These are phyloP conservation scores for Amanita brunnescens DNA, from an alignment of 768 basidiomycete species.

Conservation along the genomic window DNA sequence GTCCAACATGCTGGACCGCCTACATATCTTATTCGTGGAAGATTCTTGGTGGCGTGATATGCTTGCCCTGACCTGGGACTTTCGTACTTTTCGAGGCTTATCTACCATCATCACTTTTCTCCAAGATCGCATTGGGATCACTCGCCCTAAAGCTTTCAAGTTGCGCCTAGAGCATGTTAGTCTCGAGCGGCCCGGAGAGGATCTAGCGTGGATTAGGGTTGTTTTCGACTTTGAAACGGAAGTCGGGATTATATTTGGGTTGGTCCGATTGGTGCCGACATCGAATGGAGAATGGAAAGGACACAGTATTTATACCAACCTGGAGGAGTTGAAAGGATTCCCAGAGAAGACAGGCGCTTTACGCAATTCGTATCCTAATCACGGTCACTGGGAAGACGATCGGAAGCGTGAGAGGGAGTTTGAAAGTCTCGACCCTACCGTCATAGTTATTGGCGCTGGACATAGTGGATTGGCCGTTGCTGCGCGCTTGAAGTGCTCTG, in stretches of 20 bases:
- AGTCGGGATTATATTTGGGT: constrained; percentile 32
- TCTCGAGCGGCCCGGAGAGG: constrained; percentile 13
- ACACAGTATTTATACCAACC: constrained; percentile 40
- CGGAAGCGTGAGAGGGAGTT: no score
- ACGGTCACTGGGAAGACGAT: constrained; percentile 46
- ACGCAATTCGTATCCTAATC: constrained; percentile 33
- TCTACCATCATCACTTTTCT: constrained; percentile 36
- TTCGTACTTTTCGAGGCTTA: constrained; percentile 36
- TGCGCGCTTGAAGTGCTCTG: constrained; percentile 54
- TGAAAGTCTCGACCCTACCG: constrained; percentile 39
- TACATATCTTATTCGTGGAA: no score
- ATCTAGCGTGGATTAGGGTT: constrained; percentile 38
- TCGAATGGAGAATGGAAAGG: constrained; percentile 37
- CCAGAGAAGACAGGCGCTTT: constrained; percentile 41
- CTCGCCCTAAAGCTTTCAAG: constrained; percentile 22
- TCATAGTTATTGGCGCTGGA: no score
- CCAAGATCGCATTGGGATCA: constrained; percentile 24
- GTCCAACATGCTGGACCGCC: no score
- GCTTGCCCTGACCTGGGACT: not conserved
- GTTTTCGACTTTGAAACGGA: constrained; percentile 38
- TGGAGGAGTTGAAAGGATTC: no score
- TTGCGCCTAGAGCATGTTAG: constrained; percentile 21
- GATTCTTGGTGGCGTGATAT: no score
- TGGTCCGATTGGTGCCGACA: constrained; percentile 38
- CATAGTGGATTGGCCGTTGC: constrained; percentile 58